Percentiles rank a stretch among this genome's conserved stretches.
These are phyloP conservation scores for Podospora didyma DNA, from an alignment of 495 filamentous ascomycete genomes.

Conservation along the genomic window DNA sequence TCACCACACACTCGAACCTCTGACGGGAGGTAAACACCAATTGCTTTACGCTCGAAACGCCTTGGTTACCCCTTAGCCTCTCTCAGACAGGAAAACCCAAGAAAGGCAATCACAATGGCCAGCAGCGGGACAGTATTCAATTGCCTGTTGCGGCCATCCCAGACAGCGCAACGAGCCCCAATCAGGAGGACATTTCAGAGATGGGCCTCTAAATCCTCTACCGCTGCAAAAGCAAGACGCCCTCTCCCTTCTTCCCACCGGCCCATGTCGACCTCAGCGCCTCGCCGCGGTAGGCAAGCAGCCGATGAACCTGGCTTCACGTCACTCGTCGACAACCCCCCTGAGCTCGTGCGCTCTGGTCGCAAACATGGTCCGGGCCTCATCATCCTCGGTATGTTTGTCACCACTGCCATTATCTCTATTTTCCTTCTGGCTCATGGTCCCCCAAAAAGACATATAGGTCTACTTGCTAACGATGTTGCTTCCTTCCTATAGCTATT, in stretches of 20 bases:
- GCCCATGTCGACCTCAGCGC: conserved; percentile 27
- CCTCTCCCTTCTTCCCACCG: conserved; percentile 13
- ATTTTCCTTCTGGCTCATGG: neutral
- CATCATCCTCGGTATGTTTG: conserved; percentile 71
- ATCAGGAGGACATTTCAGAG: neutral
- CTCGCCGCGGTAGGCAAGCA: conserved; percentile 27
- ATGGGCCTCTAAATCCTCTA: neutral
- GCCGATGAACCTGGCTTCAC: conserved; percentile 69
- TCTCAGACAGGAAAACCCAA: neutral
- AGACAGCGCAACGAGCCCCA: conserved; percentile 1
- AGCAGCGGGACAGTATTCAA: conserved; percentile 7
- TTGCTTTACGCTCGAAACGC: too few relatives aligned
- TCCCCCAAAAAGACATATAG: too few relatives aligned
- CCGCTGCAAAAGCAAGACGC: neutral
- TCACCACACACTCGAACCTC: too few relatives aligned
- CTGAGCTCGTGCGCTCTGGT: conserved; percentile 65
- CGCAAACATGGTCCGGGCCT: conserved; percentile 77
- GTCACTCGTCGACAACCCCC: conserved; percentile 81
- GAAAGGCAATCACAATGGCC: conserved; percentile 8
- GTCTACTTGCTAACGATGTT: neutral
- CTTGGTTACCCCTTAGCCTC: too few relatives aligned
- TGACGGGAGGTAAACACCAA: too few relatives aligned
- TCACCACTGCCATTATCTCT: neutral
- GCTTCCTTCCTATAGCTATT: conserved; percentile 49
- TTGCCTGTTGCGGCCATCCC: conserved; percentile 10